Conservation (phyloP, 306 rosid species). For the Corylus avellana region DNA sequence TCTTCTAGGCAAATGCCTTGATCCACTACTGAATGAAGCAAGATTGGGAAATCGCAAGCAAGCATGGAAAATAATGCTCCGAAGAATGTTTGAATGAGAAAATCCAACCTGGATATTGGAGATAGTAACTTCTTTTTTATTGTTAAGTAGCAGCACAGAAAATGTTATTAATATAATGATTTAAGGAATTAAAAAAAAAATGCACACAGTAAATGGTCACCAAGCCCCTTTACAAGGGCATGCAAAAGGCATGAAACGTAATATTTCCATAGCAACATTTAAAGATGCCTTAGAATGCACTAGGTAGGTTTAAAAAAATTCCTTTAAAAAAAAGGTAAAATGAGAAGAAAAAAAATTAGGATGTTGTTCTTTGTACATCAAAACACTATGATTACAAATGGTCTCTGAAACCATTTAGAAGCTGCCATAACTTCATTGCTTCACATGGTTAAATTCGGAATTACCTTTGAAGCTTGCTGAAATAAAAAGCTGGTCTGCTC, state of each 20-base stretch:
- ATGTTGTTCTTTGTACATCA: no score
- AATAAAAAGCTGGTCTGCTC: constrained; percentile 97
- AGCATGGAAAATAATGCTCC: constrained; percentile 80
- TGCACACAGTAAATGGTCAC: constrained; percentile 12
- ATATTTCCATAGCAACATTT: constrained; percentile 3
- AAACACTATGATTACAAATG: no score
- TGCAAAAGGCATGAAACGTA: background rate
- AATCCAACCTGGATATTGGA: constrained; percentile 77
- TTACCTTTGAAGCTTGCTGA: constrained; percentile 98
- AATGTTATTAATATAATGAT: constrained; percentile 11
- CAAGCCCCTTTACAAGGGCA: constrained; percentile 15
- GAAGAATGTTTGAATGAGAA: constrained; percentile 88
- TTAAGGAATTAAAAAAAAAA: constrained; percentile 8
- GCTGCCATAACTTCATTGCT: background rate
- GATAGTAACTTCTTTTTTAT: constrained; percentile 2
- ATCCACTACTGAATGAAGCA: constrained; percentile 49
- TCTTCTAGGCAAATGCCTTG: constrained; percentile 44
- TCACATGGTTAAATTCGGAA: constrained; percentile 18
- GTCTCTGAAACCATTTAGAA: background rate
- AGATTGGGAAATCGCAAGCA: constrained; percentile 74
- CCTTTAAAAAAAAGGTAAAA: background rate
- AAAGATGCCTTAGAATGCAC: constrained; percentile 5
- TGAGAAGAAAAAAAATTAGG: no score
- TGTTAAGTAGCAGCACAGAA: constrained; percentile 13
- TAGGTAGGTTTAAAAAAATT: background rate